A percentile compares a stretch with the other conserved stretches of the same genome.
These are phyloP conservation scores for Wickerhamiella slavikovae DNA, from an alignment of 805 yeast species.

Conservation along the genomic window DNA sequence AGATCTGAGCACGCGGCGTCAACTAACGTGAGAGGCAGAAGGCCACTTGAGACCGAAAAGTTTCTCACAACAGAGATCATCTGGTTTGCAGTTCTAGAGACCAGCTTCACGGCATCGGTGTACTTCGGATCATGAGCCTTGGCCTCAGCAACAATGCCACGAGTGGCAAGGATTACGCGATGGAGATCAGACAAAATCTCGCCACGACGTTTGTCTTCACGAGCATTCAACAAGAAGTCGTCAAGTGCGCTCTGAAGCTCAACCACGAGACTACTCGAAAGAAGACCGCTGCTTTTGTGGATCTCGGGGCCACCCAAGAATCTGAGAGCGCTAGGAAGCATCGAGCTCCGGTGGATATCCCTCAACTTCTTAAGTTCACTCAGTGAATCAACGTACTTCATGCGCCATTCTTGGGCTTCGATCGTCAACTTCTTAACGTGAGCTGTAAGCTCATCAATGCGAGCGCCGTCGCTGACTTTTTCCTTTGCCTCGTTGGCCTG, in stretches of 20 bases:
- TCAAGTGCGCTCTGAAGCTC: constrained; percentile 17
- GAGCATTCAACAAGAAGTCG: constrained; percentile 16
- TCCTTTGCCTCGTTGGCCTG: constrained; percentile 8
- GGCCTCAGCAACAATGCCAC: constrained; percentile 13
- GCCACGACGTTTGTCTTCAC: constrained; percentile 10
- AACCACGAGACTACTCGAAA: constrained; percentile 12
- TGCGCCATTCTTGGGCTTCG: constrained; percentile 20
- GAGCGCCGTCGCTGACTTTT: constrained; percentile 4
- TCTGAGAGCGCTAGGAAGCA: neutral
- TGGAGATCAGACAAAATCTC: constrained; percentile 17
- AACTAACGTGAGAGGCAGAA: constrained; percentile 49
- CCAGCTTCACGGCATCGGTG: constrained; percentile 13
- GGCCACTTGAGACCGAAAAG: constrained; percentile 37
- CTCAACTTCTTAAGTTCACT: constrained; percentile 12
- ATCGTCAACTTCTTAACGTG: constrained; percentile 14
- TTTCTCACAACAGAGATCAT: constrained; percentile 61
- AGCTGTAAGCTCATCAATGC: neutral
- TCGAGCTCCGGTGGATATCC: neutral
- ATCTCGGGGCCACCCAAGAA: neutral
- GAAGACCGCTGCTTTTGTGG: constrained; percentile 11
- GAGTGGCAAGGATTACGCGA: constrained; percentile 16
- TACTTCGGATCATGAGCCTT: constrained; percentile 5
- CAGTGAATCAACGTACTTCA: constrained; percentile 13
- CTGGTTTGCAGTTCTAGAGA: constrained; percentile 52
- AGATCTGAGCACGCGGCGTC: constrained; percentile 63